Conservation (phyloP, 768 basidiomycete species). For the Cyclocybe cylindracea region DNA sequence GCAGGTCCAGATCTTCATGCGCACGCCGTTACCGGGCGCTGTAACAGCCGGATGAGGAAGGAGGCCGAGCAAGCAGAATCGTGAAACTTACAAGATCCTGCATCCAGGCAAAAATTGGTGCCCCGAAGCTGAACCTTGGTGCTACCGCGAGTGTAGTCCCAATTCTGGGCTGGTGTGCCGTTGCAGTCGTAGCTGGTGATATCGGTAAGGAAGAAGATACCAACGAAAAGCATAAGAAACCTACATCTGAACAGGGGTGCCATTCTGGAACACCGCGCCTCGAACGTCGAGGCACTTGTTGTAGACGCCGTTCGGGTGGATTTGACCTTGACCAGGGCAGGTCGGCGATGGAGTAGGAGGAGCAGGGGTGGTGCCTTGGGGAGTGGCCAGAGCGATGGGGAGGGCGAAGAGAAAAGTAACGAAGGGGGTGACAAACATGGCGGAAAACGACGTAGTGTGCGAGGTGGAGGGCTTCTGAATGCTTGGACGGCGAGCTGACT, state of each 20-base stretch:
- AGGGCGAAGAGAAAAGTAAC: too few species aligned
- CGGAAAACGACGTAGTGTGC: too few species aligned
- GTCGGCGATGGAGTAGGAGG: constrained; percentile 1
- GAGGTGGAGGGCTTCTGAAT: too few species aligned
- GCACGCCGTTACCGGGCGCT: constrained; percentile 23
- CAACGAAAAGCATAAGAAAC: constrained; percentile 1
- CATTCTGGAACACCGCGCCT: constrained; percentile 23
- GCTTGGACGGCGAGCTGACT: too few species aligned
- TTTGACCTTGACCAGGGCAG: constrained; percentile 1
- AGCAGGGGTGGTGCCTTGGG: background rate
- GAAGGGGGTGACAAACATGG: too few species aligned
- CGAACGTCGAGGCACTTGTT: constrained; percentile 32
- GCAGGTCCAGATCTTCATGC: constrained; percentile 25
- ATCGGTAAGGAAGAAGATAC: background rate
- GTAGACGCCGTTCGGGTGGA: constrained; percentile 27
- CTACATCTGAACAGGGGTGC: constrained; percentile 31
- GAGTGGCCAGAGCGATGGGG: too few species aligned
- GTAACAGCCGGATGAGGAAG: background rate
- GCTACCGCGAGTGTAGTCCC: constrained; percentile 21
- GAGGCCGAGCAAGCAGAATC: background rate
- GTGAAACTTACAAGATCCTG: constrained; percentile 21
- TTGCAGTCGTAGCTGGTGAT: constrained; percentile 29
- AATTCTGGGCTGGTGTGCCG: constrained; percentile 25
- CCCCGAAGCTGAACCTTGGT: constrained; percentile 25
- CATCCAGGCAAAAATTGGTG: constrained; percentile 27